Evolutionary conservation across 2,329 filamentous ascomycete genomes (phyloP), one percentile per base, ranked within the genome.

Genomic region (Cladobotryum protrusum): DNA sequence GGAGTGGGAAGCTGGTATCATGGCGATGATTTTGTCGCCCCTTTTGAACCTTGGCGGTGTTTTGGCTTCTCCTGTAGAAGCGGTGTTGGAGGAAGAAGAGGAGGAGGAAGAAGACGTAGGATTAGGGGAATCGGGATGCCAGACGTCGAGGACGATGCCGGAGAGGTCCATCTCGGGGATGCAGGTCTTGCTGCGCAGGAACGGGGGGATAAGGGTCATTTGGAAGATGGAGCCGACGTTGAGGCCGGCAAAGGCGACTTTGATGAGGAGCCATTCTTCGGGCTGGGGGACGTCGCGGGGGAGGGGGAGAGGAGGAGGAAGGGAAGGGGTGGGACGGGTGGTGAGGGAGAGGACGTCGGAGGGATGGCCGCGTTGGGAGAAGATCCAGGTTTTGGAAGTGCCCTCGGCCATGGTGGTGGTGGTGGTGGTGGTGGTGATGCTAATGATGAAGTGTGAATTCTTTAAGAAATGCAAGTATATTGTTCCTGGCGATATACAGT

Each of bases 91-190:
- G 39, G 39, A 42, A 9, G 24, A 8, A 9, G 24, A 29, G 24
- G 24, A 4, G 11, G 24, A 29, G 4, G 20, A 24, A 24, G 20
- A 24, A 7, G 20, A 4, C 4, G 20, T 9, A 8, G 24, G 24
- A 29, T 29, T 29, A 29, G 24, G 24, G 4, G 17, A 32, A 9
- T 54, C 53, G 2, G 62, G 62, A 29, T 62, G 48, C 62, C 67
- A 68, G 0, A 70, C 59, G 6, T 67, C 65, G 1, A 65, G 56
- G 7, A 75, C 61, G 4, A 62, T 64, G 7, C 73, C 73, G 1
- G 69, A 67, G 35, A 75, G 68, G 49, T 76, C 72, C 55, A 71
- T 65, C 14, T 74, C 72, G 5, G 72, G 71, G 2, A 69, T 65
- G 41, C 50, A 71, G 4, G 52, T 63, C 45, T 54, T 58, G 54